phyloP scores from a whole-genome alignment of 768 basidiomycete species.

The Xerocomellus dryophilus region DNA sequence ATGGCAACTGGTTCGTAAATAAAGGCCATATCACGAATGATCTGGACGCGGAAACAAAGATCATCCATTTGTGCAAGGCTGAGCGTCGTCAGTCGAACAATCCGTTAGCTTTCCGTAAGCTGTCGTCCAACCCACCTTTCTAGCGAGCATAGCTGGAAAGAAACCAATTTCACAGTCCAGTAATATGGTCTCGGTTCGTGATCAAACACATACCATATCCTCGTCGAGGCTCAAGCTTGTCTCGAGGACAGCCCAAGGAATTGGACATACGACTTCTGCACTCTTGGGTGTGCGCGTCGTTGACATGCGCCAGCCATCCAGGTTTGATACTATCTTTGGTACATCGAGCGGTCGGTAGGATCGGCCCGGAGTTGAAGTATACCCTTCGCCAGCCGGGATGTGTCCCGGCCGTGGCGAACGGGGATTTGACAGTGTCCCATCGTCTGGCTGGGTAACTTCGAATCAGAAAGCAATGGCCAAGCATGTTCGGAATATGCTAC shows the following conservation, averaged over 20 bases:
- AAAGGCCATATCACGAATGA: slow-evolving; percentile 42
- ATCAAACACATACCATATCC: slow-evolving; percentile 38
- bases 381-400: not conserved
- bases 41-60: slow-evolving; percentile 44
- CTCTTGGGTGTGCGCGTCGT: slow-evolving; percentile 38
- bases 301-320: slow-evolving; percentile 41
- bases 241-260: slow-evolving; percentile 27
- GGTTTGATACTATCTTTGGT: slow-evolving; percentile 4
- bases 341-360: slow-evolving; percentile 1
- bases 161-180: not conserved
- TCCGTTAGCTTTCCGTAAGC: not conserved
- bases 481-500: not conserved
- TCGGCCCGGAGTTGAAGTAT: slow-evolving; percentile 7
- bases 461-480: not conserved
- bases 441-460: slow-evolving; percentile 16
- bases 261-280: slow-evolving; percentile 31
- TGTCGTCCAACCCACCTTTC: slow-evolving; percentile 22
- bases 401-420: slow-evolving; percentile 12
- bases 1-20: slow-evolving; percentile 55
- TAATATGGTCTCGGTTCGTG: not conserved
- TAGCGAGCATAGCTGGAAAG: slow-evolving; percentile 26
- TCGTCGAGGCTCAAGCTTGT: slow-evolving; percentile 35
- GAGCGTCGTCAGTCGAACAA: not conserved
- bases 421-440: slow-evolving; percentile 12
- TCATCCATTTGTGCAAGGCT: slow-evolving; percentile 39